These are phyloP conservation scores for Rhazya stricta DNA, from an alignment of 257 asterid species.

Conservation along the genomic window DNA sequence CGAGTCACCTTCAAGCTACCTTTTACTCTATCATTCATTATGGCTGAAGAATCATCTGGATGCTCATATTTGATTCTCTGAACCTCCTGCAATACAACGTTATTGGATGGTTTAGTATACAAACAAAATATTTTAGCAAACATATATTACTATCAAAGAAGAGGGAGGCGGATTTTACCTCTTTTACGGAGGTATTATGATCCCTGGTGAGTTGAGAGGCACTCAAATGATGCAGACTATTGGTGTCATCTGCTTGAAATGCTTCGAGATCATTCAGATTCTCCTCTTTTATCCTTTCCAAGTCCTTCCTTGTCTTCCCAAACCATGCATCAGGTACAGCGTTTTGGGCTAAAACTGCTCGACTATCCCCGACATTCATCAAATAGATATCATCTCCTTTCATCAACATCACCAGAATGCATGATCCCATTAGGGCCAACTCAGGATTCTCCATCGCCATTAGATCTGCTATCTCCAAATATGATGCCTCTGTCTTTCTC, in stretches of 20 bases:
- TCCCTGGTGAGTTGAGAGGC: slow-evolving; percentile 79
- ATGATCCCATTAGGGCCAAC: slow-evolving; percentile 94
- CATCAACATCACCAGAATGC: slow-evolving; percentile 90
- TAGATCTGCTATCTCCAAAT: slow-evolving; percentile 77
- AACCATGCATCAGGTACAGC: slow-evolving; percentile 34
- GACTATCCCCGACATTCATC: slow-evolving; percentile 91
- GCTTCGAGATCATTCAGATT: slow-evolving; percentile 31
- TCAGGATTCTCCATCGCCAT: slow-evolving; percentile 87
- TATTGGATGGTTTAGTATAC: not conserved
- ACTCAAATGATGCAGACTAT: slow-evolving; percentile 41
- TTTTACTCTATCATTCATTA: slow-evolving; percentile 71
- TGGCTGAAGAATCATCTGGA: slow-evolving; percentile 64
- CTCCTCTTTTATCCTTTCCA: slow-evolving; percentile 34
- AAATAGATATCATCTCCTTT: slow-evolving; percentile 83
- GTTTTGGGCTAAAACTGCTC: slow-evolving; percentile 72
- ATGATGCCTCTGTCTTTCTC: slow-evolving; percentile 70
- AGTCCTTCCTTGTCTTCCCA: slow-evolving; percentile 33
- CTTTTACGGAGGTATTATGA: slow-evolving; percentile 73
- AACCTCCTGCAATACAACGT: slow-evolving; percentile 54
- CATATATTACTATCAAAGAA: not conserved
- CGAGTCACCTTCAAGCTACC: slow-evolving; percentile 91
- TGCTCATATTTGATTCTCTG: slow-evolving; percentile 67
- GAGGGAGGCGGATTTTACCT: slow-evolving; percentile 42
- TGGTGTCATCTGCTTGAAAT: slow-evolving; percentile 56
- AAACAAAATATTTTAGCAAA: not conserved